These are phyloP conservation scores for Plasmodium gallinaceum DNA, from an alignment of 169 alveolate genomes.

Conservation along the genomic window DNA sequence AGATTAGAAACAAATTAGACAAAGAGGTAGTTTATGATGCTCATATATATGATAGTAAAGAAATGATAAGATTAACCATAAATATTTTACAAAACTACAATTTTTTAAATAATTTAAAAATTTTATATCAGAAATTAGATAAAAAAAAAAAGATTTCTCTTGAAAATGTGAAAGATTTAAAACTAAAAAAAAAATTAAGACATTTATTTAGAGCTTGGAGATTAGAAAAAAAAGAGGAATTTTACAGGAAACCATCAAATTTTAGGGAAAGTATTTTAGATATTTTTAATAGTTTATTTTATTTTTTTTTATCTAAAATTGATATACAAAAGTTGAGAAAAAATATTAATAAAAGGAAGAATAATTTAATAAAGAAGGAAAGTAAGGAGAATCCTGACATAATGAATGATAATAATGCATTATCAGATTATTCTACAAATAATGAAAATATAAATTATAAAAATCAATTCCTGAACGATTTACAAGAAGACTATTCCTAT, in stretches of 20 bases:
- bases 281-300: slow-evolving; percentile 77
- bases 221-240: slow-evolving; percentile 74
- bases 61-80: slow-evolving; percentile 75
- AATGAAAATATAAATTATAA: not conserved
- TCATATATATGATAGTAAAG: slow-evolving; percentile 75
- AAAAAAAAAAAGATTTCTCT: slow-evolving; percentile 76
- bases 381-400: slow-evolving; percentile 16
- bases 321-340: slow-evolving; percentile 78
- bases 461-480: not conserved
- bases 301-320: slow-evolving; percentile 80
- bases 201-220: slow-evolving; percentile 85
- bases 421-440: slow-evolving; percentile 1
- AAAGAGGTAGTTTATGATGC: slow-evolving; percentile 37
- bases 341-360: slow-evolving; percentile 57
- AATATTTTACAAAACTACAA: slow-evolving; percentile 65
- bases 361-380: slow-evolving; percentile 42
- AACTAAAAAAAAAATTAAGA: slow-evolving; percentile 84
- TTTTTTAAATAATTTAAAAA: slow-evolving; percentile 73
- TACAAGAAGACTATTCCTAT: slow-evolving; percentile 6
- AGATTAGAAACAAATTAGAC: not conserved
- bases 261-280: slow-evolving; percentile 80
- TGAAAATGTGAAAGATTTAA: slow-evolving; percentile 77
- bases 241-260: slow-evolving; percentile 82
- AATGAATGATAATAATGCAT: not conserved
- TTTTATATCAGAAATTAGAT: slow-evolving; percentile 65